Percentiles rank a stretch among this genome's conserved stretches.
Conservation (phyloP, 352 stramenopile genomes). For the Pythium sukuiense region DNA sequence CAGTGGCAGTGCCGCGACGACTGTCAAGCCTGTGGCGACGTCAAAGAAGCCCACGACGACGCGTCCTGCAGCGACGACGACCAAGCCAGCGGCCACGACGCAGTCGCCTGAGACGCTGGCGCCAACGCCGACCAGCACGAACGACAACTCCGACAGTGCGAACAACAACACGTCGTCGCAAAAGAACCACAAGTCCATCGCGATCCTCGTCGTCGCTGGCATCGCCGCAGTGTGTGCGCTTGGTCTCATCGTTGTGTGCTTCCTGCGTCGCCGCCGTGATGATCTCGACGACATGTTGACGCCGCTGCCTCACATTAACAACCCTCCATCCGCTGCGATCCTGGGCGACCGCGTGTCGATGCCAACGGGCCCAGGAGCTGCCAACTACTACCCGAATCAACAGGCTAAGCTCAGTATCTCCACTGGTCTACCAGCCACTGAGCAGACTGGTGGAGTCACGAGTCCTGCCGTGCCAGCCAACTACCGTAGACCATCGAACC, state of each 20-base stretch:
- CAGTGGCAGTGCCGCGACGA: slow-evolving; percentile 4
- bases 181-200: slow-evolving; percentile 23
- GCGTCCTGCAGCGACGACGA: slow-evolving; percentile 3
- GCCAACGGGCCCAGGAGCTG: slow-evolving; percentile 18
- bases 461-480: slow-evolving; percentile 21
- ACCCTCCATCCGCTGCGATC: neutral
- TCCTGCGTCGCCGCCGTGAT: slow-evolving; percentile 25
- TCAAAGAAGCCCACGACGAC: slow-evolving; percentile 15
- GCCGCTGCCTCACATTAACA: slow-evolving; percentile 12
- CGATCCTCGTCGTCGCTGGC: slow-evolving; percentile 23
- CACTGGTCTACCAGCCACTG: slow-evolving; percentile 8
- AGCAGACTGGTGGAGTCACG: slow-evolving; percentile 12
- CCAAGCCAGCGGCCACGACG: neutral
- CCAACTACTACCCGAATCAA: slow-evolving; percentile 21
- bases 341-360: slow-evolving; percentile 5
- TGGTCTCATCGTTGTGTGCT: slow-evolving; percentile 26
- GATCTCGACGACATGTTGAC: slow-evolving; percentile 22
- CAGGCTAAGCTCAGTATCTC: slow-evolving; percentile 20
- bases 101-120: slow-evolving; percentile 1
- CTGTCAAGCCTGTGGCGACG: slow-evolving; percentile 11
- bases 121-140: slow-evolving; percentile 12
- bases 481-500: slow-evolving; percentile 20
- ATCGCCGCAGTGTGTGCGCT: slow-evolving; percentile 27
- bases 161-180: slow-evolving; percentile 2
- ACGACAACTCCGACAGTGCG: neutral